Evolutionary conservation across 257 asterid genomes (phyloP), one percentile per base, ranked within the genome.

Genomic region (Penstemon eatonii): DNA sequence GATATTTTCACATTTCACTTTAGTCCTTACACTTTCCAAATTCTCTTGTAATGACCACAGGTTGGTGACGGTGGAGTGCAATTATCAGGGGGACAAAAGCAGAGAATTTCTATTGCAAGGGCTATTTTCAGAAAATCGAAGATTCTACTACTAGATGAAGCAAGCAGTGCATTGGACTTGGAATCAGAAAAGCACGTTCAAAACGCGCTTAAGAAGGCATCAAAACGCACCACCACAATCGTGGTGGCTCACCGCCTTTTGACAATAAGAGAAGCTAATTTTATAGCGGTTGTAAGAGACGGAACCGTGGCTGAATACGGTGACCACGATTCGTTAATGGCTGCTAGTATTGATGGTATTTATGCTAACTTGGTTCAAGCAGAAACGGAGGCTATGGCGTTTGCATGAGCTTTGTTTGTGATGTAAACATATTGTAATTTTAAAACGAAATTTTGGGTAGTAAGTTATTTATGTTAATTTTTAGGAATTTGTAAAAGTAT

Each of bases 81-180:
- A 39, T 70, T 90, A 67, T 90, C 96, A 7, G 97, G 97, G 6
- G 97, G 97, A 25, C 97, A 90, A 75, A 90, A 90, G 79, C 97
- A 90, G 69, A 78, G 97, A 72, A 88, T 90, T 46, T 94, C 97
- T 8, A 90, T 90, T 72, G 97, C 97, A 8, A 79, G 97, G 65
- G 96, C 95, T 0, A 82, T 88, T 54, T 70, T 90, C 15, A 88
- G 88, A 82, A 86, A 85, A 66, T 79, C 97, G 12, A 83, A 80
- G 67, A 70, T 90, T 53, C 76, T 90, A 3, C 70, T 90, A 60
- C 71, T 90, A 39, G 97, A 90, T 56, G 97, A 90, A 78, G 97
- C 97, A 19, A 90, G 96, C 77, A 90, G 97, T 57, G 97, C 96
- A 15, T 45, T 90, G 36, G 97, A 90, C 79, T 66, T 86, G 78